phyloP scores from a whole-genome alignment of 306 rosid species.

The Oemleria cerasiformis region DNA sequence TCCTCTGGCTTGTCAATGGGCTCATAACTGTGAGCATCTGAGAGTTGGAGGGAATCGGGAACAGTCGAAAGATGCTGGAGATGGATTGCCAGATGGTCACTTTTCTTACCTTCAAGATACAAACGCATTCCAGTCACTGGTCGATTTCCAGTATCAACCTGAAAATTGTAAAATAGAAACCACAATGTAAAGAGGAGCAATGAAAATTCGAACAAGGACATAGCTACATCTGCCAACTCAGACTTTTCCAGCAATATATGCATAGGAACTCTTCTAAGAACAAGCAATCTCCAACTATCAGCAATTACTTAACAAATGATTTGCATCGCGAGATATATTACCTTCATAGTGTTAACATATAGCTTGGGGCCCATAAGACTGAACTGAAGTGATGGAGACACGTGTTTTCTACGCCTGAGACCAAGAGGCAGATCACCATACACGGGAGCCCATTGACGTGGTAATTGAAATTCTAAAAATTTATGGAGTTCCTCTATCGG shows the following conservation, averaged over 20 bases:
- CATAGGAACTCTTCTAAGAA: not conserved
- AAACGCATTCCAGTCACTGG: slow-evolving; percentile 84
- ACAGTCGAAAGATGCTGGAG: slow-evolving; percentile 80
- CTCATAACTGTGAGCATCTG: slow-evolving; percentile 47
- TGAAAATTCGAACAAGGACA: not conserved
- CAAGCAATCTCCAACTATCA: not conserved
- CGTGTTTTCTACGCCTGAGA: slow-evolving; percentile 50
- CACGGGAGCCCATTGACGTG: slow-evolving; percentile 93
- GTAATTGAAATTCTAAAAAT: slow-evolving; percentile 84
- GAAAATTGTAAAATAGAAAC: slow-evolving; percentile 25
- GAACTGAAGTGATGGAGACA: slow-evolving; percentile 73
- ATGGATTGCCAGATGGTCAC: slow-evolving; percentile 72
- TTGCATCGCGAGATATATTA: slow-evolving; percentile 25
- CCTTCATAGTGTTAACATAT: slow-evolving; percentile 81
- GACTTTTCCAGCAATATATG: not conserved
- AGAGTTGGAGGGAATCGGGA: slow-evolving; percentile 56
- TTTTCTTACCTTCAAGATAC: slow-evolving; percentile 77
- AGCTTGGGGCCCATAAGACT: slow-evolving; percentile 82
- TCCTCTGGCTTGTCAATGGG: slow-evolving; percentile 54
- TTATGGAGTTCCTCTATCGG: slow-evolving; percentile 84
- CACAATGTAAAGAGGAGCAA: not conserved
- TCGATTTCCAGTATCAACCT: slow-evolving; percentile 70
- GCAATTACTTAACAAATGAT: not conserved
- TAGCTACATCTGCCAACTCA: not conserved
- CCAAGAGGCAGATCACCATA: slow-evolving; percentile 80